A percentile compares a stretch with the other conserved stretches of the same genome.
These are phyloP conservation scores for Pythium phragmiticola DNA, from an alignment of 352 stramenopile genomes.

Conservation along the genomic window DNA sequence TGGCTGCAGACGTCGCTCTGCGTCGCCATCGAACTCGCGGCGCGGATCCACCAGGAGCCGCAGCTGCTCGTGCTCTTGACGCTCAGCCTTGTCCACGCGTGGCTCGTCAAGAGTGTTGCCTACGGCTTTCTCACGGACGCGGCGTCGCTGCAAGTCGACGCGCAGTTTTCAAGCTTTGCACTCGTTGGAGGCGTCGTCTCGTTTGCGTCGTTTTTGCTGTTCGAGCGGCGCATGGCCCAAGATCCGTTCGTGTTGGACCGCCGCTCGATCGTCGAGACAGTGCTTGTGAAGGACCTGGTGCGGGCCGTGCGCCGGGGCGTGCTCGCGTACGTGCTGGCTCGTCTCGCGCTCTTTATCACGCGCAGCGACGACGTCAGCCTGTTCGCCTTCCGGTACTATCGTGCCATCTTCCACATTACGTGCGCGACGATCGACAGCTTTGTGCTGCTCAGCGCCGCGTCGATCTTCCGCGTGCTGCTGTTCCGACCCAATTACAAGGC, in stretches of 20 bases:
- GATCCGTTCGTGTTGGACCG: conserved; percentile 34
- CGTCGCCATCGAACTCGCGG: conserved; percentile 24
- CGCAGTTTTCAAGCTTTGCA: conserved; percentile 27
- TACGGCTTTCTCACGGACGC: conserved; percentile 18
- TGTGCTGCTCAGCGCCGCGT: conserved; percentile 22
- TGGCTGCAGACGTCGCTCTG: conserved; percentile 29
- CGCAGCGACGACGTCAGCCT: conserved; percentile 26
- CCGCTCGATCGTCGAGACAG: conserved; percentile 29
- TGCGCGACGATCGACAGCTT: conserved; percentile 31
- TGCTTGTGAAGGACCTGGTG: conserved; percentile 24
- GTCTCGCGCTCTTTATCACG: conserved; percentile 26
- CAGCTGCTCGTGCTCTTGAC: conserved; percentile 34
- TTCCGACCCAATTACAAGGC: conserved; percentile 29
- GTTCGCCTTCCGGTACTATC: conserved; percentile 26
- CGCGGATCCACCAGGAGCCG: conserved; percentile 30
- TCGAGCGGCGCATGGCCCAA: conserved; percentile 24
- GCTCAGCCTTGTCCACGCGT: conserved; percentile 30
- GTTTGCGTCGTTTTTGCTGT: conserved; percentile 29
- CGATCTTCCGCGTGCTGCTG: conserved; percentile 32
- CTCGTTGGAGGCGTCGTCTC: conserved; percentile 22
- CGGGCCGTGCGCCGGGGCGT: conserved; percentile 25
- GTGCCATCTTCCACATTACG: conserved; percentile 30
- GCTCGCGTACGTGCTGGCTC: conserved; percentile 23
- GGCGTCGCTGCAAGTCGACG: conserved; percentile 10
- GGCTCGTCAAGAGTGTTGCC: conserved; percentile 24